Base-by-base conservation (phyloP, 2,329 filamentous ascomycete genomes). In the Clarireedia hainanense region DNA sequence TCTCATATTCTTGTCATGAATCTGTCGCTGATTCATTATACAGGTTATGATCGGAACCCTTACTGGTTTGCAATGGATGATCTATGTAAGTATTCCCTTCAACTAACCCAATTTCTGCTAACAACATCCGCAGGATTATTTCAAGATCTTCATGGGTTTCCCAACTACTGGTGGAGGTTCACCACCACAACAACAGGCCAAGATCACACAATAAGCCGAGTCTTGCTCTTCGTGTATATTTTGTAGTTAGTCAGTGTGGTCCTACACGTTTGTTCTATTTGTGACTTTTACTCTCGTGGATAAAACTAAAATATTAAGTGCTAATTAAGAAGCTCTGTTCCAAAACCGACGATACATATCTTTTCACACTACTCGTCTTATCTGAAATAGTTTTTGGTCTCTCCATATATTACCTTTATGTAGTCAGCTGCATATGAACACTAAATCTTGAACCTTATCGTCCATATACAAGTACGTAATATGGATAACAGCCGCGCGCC, bases 51-150 rank as follows among this genome's bases (percentile, higher is more conserved):
- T 67, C 42, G 71, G 72, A 27, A 78, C 75, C 0, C 64, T 78
- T 63, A 95, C 89, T 20, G 89, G 88, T 57, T 75, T 95, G 59
- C 91, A 96, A 75, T 96, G 90, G 90, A 89, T 95, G 85, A 94
- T 91, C 70, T 94, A 91, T 74, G 86, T 81, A 66, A 76, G 65
- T 61, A 23, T 23, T 1, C n/a, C 20, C 5, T 5, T 30, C 6
- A 10, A 10, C 1, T 52, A 23, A 14, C n/a, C 5, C 15, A 24
- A 24, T 39, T 24, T 20, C 5, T 36, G 1, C 49, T 56, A 46
- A 61, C 53, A 40, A 47, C n/a, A 30, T 15, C 48, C n/a, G 4
- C 59, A 84, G 80, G 88, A 92, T 67, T 90, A 87, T 63, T 91
- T 91, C 80, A 92, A 94, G 80, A 89, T 94, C 67, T 89, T 89